Percentiles rank a stretch among this genome's conserved stretches.
phyloP scores from a whole-genome alignment of 1,284 basidiomycete genomes.

The Trichosporon coremiiforme region DNA sequence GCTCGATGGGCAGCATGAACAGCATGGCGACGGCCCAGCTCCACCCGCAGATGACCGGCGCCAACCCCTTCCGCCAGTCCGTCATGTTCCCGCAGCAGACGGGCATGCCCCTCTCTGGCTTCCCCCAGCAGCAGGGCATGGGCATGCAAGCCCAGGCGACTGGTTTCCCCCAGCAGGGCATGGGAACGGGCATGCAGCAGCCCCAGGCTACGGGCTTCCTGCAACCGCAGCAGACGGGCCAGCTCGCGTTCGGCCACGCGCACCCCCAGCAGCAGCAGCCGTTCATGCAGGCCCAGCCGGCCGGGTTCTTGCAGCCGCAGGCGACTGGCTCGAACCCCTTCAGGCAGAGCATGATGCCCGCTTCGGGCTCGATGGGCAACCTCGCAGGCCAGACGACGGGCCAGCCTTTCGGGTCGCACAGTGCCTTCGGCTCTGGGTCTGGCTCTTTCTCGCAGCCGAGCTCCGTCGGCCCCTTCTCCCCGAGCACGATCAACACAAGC shows the following conservation, averaged over 20 bases:
- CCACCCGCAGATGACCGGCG: slow-evolving; percentile 37
- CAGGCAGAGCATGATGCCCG: slow-evolving; percentile 58
- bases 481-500: neutral
- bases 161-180: slow-evolving; percentile 60
- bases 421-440: slow-evolving; percentile 6
- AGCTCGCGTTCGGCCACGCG: slow-evolving; percentile 68
- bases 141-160: slow-evolving; percentile 63
- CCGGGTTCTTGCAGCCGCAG: slow-evolving; percentile 58
- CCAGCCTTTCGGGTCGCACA: slow-evolving; percentile 29
- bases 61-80: slow-evolving; percentile 73
- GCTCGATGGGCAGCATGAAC: slow-evolving; percentile 23
- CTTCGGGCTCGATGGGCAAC: slow-evolving; percentile 1
- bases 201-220: slow-evolving; percentile 61
- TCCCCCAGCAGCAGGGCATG: slow-evolving; percentile 55
- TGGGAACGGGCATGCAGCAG: slow-evolving; percentile 26
- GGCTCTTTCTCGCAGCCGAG: slow-evolving; percentile 17
- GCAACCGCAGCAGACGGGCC: slow-evolving; percentile 72
- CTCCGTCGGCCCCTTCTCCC: slow-evolving; percentile 42
- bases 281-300: slow-evolving; percentile 58
- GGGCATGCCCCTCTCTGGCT: slow-evolving; percentile 65
- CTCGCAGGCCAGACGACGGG: too few species aligned
- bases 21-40: slow-evolving; percentile 21
- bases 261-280: slow-evolving; percentile 56
- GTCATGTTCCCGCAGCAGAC: slow-evolving; percentile 61
- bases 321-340: slow-evolving; percentile 67